Conservation (phyloP, 2,329 filamentous ascomycete genomes). For the Macrophomina pseudophaseolina region DNA sequence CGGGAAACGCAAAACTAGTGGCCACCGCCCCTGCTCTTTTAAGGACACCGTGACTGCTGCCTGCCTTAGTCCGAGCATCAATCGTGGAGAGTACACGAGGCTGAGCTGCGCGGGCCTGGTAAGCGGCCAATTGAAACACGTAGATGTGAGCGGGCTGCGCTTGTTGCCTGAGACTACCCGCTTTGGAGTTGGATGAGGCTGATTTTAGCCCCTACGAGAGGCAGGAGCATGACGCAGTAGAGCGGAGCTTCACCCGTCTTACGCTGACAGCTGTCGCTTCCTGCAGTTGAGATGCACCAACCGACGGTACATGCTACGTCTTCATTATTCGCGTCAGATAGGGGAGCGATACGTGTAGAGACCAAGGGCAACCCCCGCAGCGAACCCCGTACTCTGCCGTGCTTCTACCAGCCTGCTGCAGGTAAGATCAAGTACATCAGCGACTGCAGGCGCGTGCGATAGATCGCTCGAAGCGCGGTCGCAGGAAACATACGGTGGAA, state of each 20-base stretch:
- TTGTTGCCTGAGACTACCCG: slow-evolving; percentile 16
- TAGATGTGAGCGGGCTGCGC: neutral
- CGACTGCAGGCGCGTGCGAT: neutral
- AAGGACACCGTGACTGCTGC: slow-evolving; percentile 18
- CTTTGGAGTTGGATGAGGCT: slow-evolving; percentile 8
- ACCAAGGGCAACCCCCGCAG: neutral
- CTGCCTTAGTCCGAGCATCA: slow-evolving; percentile 8
- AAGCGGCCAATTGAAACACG: neutral
- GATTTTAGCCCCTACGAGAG: slow-evolving; percentile 6
- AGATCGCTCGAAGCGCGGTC: neutral
- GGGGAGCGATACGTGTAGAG: neutral
- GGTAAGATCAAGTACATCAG: slow-evolving; percentile 14
- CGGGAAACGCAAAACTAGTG: neutral
- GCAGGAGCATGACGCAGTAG: neutral
- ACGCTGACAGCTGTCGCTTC: slow-evolving; percentile 14
- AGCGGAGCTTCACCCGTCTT: neutral
- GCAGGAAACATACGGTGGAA: neutral
- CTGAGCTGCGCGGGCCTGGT: neutral
- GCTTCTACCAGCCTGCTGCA: neutral
- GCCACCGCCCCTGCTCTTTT: slow-evolving; percentile 8
- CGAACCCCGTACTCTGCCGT: neutral
- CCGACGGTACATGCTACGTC: neutral
- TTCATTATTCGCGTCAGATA: neutral
- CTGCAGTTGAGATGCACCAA: slow-evolving; percentile 8
- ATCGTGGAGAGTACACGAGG: neutral